A percentile compares a stretch with the other conserved stretches of the same genome.
These are phyloP conservation scores for Nitzschia inconspicua DNA, from an alignment of 108 stramenopile species.

Conservation along the genomic window DNA sequence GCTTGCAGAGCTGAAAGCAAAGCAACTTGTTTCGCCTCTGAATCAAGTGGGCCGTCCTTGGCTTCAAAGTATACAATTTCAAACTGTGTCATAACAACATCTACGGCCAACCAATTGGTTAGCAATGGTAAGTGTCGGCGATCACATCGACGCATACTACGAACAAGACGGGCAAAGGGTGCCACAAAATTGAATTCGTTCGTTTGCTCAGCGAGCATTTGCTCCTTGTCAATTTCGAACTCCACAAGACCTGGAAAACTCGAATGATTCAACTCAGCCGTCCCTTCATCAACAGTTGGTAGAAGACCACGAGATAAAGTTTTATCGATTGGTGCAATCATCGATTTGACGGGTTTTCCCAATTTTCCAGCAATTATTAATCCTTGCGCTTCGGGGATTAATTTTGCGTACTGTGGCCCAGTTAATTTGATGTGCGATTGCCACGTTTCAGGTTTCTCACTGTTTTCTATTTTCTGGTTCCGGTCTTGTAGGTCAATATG, in stretches of 20 bases:
- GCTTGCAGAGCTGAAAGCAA: slow-evolving; percentile 19
- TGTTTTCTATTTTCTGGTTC: not conserved
- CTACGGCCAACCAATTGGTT: slow-evolving; percentile 67
- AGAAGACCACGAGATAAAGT: not conserved
- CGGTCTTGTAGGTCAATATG: not conserved
- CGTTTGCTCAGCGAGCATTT: slow-evolving; percentile 1
- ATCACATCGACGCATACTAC: slow-evolving; percentile 85
- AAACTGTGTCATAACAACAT: slow-evolving; percentile 77
- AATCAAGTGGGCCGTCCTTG: slow-evolving; percentile 2
- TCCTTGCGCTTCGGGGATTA: slow-evolving; percentile 29
- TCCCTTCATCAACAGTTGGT: slow-evolving; percentile 4
- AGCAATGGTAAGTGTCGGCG: slow-evolving; percentile 66
- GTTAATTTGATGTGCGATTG: slow-evolving; percentile 15
- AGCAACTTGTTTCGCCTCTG: slow-evolving; percentile 5
- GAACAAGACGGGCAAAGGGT: slow-evolving; percentile 66
- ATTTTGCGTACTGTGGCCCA: slow-evolving; percentile 14
- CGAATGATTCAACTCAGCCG: not conserved
- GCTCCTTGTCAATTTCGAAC: slow-evolving; percentile 36
- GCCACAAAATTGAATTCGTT: slow-evolving; percentile 29
- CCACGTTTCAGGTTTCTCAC: not conserved
- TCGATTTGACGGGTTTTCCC: slow-evolving; percentile 34
- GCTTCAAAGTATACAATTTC: slow-evolving; percentile 75
- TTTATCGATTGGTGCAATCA: not conserved
- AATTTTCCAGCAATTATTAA: slow-evolving; percentile 38
- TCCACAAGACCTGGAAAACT: slow-evolving; percentile 3